Base-by-base conservation (phyloP, 1,284 basidiomycete genomes). In the Austroboletus sp. region DNA sequence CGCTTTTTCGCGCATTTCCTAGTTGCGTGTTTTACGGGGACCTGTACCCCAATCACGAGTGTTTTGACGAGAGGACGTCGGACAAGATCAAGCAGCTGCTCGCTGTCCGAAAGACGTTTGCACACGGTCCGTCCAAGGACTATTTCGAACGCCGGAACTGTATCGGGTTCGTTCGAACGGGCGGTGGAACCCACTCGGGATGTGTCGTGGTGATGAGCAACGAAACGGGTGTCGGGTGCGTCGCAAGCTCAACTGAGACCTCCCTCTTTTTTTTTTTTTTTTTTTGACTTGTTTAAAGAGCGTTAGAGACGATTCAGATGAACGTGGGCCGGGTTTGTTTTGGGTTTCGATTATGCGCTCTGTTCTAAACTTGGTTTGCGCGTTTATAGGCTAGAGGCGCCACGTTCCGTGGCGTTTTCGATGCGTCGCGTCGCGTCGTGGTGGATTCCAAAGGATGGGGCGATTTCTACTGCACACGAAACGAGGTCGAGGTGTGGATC, bases 21-120 rank as follows among this genome's bases (percentile, higher is more conserved):
- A 91, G 88, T 33, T 91, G 91, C 58, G 81, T 96, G 26, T 97
- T 97, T 68, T 91, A 91, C 52, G 92, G 92, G 7, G 94, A 97
- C 66, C 62, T 95, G 19, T 89, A 85, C 55, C 81, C 79, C 0
- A 83, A 85, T 55, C 54, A 69, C 32, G 80, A 83, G 60, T 80
- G 80, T 53, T 85, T 78, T 60, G 70, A 79, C 52, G 69, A 72
- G 48, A 60, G 61, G n/a, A 72, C 73, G 7, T 71, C 80, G 4
- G 60, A 56, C 27, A 73, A 73, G 36, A 67, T 89, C 36, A 67
- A 57, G 42, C 57, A 69, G 23, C 64, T 89, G 31, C 74, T 89
- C 27, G 62, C 70, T 37, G 76, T 71, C 31, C 79, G 86, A 56
- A 78, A 76, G 66, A 64, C 61, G 42, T 82, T 74, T 57, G 85